Conservation (phyloP, 306 rosid genomes). For the Ormosia semicastrata region DNA sequence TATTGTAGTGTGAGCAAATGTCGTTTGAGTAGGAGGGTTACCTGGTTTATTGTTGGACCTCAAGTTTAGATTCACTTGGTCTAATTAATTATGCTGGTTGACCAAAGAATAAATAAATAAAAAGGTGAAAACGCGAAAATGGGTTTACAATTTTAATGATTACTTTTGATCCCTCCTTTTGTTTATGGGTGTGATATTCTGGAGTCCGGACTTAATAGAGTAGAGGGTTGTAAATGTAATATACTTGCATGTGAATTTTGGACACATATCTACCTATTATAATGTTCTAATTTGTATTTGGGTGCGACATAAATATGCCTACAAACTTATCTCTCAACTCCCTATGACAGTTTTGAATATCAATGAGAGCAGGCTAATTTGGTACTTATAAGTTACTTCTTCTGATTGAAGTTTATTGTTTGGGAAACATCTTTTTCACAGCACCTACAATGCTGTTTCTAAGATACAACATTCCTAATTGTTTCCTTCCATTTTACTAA, state of each 20-base stretch:
- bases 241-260: background rate
- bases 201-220: background rate
- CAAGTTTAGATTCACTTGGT: background rate
- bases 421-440: background rate
- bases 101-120: background rate
- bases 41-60: background rate
- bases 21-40: background rate
- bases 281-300: background rate
- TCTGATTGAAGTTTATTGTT: background rate
- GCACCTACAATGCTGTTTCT: background rate
- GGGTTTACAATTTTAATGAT: background rate
- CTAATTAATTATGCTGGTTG: background rate
- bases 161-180: background rate
- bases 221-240: background rate
- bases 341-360: background rate
- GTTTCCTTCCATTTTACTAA: background rate
- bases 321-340: background rate
- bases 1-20: background rate
- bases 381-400: background rate
- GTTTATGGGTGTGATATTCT: background rate
- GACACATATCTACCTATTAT: background rate
- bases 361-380: background rate
- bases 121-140: too few species aligned
- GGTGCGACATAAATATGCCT: background rate
- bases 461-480: background rate